Conservation (phyloP, 306 rosid genomes). For the Ormosia emarginata region DNA sequence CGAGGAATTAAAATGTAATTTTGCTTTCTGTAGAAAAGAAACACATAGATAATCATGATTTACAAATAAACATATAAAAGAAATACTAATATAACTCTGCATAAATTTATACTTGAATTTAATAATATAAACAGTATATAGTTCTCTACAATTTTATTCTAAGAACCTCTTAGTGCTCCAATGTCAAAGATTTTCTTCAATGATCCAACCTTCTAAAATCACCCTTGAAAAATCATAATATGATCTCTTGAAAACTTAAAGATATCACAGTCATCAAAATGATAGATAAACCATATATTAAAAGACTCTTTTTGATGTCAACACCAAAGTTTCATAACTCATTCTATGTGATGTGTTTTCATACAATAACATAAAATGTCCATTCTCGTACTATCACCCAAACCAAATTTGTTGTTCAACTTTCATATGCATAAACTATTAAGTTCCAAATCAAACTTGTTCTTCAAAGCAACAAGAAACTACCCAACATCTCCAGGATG, state of each 20-base stretch:
- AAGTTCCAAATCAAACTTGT: background rate
- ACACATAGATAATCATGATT: too few relatives aligned
- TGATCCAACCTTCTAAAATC: constrained; percentile 99
- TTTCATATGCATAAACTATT: background rate
- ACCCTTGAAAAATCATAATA: constrained; percentile 65
- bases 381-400: background rate
- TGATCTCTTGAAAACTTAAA: too few relatives aligned
- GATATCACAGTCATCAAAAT: too few relatives aligned
- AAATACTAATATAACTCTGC: too few relatives aligned
- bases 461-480: background rate
- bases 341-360: background rate
- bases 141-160: too few relatives aligned
- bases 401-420: constrained; percentile 37
- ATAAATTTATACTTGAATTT: too few relatives aligned
- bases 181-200: constrained; percentile 18
- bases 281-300: background rate
- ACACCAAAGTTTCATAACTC: background rate
- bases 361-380: background rate
- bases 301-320: background rate
- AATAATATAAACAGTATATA: too few relatives aligned
- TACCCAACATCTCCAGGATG: background rate
- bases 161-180: too few relatives aligned
- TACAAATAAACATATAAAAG: too few relatives aligned
- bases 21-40: too few relatives aligned
- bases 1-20: too few relatives aligned